These are phyloP conservation scores for Boletus insuetus DNA, from an alignment of 768 basidiomycete species.

Conservation along the genomic window DNA sequence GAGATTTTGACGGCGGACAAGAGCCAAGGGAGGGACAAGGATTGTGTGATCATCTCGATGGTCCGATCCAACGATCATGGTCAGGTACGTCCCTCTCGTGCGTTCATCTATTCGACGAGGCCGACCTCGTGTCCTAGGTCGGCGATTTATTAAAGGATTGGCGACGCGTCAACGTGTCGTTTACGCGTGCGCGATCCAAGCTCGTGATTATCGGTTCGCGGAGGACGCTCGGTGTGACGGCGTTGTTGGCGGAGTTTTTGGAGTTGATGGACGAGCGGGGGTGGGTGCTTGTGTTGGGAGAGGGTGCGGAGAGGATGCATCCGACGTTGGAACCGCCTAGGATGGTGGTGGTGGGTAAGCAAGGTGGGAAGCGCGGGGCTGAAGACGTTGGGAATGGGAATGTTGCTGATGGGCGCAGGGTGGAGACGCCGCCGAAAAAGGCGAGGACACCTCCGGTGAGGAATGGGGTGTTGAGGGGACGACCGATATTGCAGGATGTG, in stretches of 20 bases:
- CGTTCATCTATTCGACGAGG: too few species aligned
- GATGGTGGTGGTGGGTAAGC: constrained; percentile 9
- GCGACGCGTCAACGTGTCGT: constrained; percentile 94
- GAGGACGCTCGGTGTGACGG: constrained; percentile 61
- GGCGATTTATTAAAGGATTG: constrained; percentile 95
- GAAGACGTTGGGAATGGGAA: neutral
- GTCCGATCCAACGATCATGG: constrained; percentile 82
- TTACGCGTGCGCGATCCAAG: constrained; percentile 90
- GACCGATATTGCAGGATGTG: constrained; percentile 62
- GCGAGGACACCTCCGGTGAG: constrained; percentile 32
- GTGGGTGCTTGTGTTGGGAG: constrained; percentile 69
- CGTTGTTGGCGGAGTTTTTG: constrained; percentile 74
- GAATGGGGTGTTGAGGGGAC: constrained; percentile 48
- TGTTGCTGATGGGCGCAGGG: neutral
- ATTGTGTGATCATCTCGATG: constrained; percentile 90
- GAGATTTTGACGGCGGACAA: constrained; percentile 92
- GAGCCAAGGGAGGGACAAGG: constrained; percentile 94
- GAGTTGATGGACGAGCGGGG: constrained; percentile 62
- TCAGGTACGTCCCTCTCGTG: constrained; percentile 42
- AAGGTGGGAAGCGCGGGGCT: constrained; percentile 11
- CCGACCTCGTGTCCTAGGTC: constrained; percentile 44
- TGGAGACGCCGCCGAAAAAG: constrained; percentile 34
- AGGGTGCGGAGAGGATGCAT: constrained; percentile 55
- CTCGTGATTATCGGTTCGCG: constrained; percentile 88
- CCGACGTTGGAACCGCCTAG: constrained; percentile 25